Percentiles rank a stretch among this genome's conserved stretches.
Conservation (phyloP, 1,139 yeast genomes). For the Blastobotrys serpentis region DNA sequence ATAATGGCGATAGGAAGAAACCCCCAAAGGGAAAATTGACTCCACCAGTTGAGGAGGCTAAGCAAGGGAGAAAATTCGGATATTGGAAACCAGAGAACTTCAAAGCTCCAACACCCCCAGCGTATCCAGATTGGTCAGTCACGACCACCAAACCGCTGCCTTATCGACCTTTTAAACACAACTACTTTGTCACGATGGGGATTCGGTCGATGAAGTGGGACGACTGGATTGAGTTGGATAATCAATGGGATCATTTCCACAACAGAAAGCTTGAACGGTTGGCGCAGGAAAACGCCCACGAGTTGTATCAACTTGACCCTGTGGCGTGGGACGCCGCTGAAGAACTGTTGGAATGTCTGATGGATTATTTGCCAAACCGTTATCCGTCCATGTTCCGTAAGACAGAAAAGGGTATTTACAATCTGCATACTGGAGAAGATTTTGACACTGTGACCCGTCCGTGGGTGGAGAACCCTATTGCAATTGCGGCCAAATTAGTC, state of each 20-base stretch:
- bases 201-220: conserved; percentile 53
- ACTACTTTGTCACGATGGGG: conserved; percentile 68
- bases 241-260: conserved; percentile 59
- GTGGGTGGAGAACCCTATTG: conserved; percentile 54
- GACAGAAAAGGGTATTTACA: conserved; percentile 46
- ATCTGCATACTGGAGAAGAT: conserved; percentile 53
- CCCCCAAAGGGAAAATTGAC: not conserved
- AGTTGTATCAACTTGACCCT: conserved; percentile 52
- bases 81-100: conserved; percentile 55
- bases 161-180: conserved; percentile 63
- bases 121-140: conserved; percentile 52
- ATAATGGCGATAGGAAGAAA: not conserved
- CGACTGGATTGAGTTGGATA: conserved; percentile 69
- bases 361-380: conserved; percentile 53
- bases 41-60: conserved; percentile 4
- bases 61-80: conserved; percentile 39
- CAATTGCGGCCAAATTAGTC: conserved; percentile 55
- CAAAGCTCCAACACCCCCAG: conserved; percentile 50
- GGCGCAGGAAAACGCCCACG: conserved; percentile 44
- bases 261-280: conserved; percentile 51
- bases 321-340: conserved; percentile 56
- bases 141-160: conserved; percentile 50
- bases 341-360: conserved; percentile 55
- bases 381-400: conserved; percentile 54
- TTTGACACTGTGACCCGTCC: conserved; percentile 41